These are phyloP conservation scores for Tricholoma bakamatsutake DNA, from an alignment of 768 basidiomycete genomes.

Conservation along the genomic window DNA sequence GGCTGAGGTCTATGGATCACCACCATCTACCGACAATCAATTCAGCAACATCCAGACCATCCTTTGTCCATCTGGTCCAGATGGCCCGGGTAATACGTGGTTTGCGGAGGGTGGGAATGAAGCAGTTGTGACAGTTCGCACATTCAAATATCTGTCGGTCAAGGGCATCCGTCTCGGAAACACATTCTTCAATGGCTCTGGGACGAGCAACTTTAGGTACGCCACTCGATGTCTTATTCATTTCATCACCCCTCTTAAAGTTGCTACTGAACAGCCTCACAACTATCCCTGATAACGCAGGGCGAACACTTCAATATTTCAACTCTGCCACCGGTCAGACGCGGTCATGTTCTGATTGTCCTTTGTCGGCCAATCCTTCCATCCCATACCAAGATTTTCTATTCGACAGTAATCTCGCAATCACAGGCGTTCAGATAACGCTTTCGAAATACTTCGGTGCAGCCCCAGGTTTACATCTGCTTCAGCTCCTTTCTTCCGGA, in stretches of 20 bases:
- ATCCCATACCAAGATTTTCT: slow-evolving; percentile 93
- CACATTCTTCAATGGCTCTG: slow-evolving; percentile 73
- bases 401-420: slow-evolving; percentile 52
- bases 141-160: slow-evolving; percentile 68
- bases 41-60: slow-evolving; percentile 64
- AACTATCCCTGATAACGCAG: slow-evolving; percentile 84
- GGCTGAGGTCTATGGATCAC: slow-evolving; percentile 51
- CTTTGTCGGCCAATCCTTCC: slow-evolving; percentile 69
- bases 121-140: slow-evolving; percentile 71
- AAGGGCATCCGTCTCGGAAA: slow-evolving; percentile 88
- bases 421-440: slow-evolving; percentile 88
- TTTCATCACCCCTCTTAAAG: neutral
- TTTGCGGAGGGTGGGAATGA: slow-evolving; percentile 65
- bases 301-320: slow-evolving; percentile 69
- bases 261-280: slow-evolving; percentile 52
- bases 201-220: slow-evolving; percentile 87
- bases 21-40: slow-evolving; percentile 52
- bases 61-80: slow-evolving; percentile 82
- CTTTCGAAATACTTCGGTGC: slow-evolving; percentile 70
- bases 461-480: slow-evolving; percentile 77
- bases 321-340: slow-evolving; percentile 74
- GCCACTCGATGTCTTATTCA: slow-evolving; percentile 15
- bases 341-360: slow-evolving; percentile 77
- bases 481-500: slow-evolving; percentile 92
- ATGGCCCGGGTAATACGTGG: slow-evolving; percentile 82